Percentiles rank a stretch among this genome's conserved stretches.
phyloP scores from a whole-genome alignment of 129 eudicot species.

The Solidago caesia region DNA sequence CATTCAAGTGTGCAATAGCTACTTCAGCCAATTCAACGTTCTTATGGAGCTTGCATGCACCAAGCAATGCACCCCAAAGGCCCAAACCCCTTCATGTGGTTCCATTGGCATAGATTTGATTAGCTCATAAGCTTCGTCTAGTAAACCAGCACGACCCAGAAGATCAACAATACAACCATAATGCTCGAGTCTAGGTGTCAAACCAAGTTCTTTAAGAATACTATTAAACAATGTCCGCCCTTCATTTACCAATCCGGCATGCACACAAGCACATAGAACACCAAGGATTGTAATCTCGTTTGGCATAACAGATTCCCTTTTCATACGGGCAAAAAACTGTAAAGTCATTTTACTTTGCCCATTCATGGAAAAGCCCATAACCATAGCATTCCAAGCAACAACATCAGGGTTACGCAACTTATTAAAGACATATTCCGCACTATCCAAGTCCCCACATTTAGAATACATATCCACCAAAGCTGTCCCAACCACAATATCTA shows the following conservation, averaged over 20 bases:
- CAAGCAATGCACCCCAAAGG: slow-evolving; percentile 54
- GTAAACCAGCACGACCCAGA: slow-evolving; percentile 47
- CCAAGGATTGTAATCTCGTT: slow-evolving; percentile 49
- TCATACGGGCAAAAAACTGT: slow-evolving; percentile 36
- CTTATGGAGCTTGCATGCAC: slow-evolving; percentile 49
- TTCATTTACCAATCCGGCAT: slow-evolving; percentile 45
- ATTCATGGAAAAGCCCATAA: slow-evolving; percentile 50
- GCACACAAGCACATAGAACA: slow-evolving; percentile 58
- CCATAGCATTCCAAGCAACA: slow-evolving; percentile 60
- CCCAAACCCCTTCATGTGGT: slow-evolving; percentile 46
- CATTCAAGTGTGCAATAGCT: slow-evolving; percentile 36
- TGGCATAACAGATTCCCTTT: slow-evolving; percentile 23
- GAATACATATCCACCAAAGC: slow-evolving; percentile 56
- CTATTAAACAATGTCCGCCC: slow-evolving; percentile 37
- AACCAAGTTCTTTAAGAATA: slow-evolving; percentile 34
- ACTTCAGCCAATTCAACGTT: slow-evolving; percentile 50
- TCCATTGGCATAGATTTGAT: slow-evolving; percentile 36
- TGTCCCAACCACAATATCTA: slow-evolving; percentile 42
- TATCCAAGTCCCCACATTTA: slow-evolving; percentile 47
- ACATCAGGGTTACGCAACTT: slow-evolving; percentile 39
- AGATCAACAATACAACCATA: slow-evolving; percentile 58
- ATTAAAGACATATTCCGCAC: slow-evolving; percentile 34
- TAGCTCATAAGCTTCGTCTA: slow-evolving; percentile 43
- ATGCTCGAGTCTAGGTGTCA: slow-evolving; percentile 42
- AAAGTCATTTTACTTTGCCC: slow-evolving; percentile 44